Conservation (phyloP, 106 monocot genomes). For the Hemerocallis citrina region DNA sequence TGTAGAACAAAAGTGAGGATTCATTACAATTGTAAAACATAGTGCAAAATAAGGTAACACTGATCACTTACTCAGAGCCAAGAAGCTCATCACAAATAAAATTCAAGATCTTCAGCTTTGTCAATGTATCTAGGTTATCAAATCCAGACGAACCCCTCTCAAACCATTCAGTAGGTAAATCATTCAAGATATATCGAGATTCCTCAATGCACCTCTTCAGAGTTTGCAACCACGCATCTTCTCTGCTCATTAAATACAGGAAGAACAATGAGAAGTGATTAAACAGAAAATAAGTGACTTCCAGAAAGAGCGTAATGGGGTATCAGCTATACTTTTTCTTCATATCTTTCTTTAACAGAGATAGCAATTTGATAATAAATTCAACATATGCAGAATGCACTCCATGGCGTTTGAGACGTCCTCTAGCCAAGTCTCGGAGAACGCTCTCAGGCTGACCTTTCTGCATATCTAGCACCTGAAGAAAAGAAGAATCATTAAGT, state of each 20-base stretch:
- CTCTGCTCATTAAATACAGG: conserved; percentile 20
- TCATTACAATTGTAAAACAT: neutral
- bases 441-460: conserved; percentile 47
- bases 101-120: conserved; percentile 52
- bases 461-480: conserved; percentile 46
- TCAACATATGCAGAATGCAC: conserved; percentile 18
- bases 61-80: conserved; percentile 40
- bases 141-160: conserved; percentile 26
- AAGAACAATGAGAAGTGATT: conserved; percentile 1
- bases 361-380: conserved; percentile 52
- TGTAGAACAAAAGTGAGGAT: neutral
- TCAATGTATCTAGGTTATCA: conserved; percentile 32
- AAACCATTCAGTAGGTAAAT: conserved; percentile 26
- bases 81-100: conserved; percentile 82
- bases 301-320: neutral
- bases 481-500: neutral
- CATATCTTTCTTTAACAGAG: conserved; percentile 30
- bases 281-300: neutral
- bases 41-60: neutral
- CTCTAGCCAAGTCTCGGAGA: conserved; percentile 37
- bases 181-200: conserved; percentile 18
- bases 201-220: conserved; percentile 35
- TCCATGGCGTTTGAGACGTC: conserved; percentile 9
- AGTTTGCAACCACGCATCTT: conserved; percentile 42
- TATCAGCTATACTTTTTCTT: neutral